Conservation (phyloP, 495 filamentous ascomycete genomes). For the Paragyromitra xinjiangensis region DNA sequence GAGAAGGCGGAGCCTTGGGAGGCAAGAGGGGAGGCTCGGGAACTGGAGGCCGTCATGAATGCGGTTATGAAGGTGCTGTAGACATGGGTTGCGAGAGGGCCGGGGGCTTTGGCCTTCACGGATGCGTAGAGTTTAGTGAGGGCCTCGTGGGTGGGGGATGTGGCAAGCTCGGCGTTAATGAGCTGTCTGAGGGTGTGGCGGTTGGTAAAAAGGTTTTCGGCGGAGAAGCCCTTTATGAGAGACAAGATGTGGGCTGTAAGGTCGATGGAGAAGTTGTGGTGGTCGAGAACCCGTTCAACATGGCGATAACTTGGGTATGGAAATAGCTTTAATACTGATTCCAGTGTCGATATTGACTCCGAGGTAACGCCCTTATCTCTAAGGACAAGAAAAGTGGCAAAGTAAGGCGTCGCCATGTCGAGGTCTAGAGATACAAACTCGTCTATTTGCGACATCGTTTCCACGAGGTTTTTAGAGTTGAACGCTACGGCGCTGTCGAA, state of each 20-base stretch:
- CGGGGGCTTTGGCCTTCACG: background rate
- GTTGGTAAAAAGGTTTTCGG: slow-evolving; percentile 37
- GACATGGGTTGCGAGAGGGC: slow-evolving; percentile 12
- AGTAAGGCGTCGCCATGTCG: slow-evolving; percentile 38
- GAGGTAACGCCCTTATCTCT: background rate
- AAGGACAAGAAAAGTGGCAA: slow-evolving; percentile 35
- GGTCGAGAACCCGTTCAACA: slow-evolving; percentile 25
- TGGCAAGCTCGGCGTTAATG: slow-evolving; percentile 22
- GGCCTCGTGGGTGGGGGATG: slow-evolving; percentile 14
- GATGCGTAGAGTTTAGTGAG: slow-evolving; percentile 35
- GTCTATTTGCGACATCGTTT: background rate
- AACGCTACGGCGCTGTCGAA: slow-evolving; percentile 43
- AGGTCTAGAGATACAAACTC: slow-evolving; percentile 31
- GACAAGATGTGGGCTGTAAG: slow-evolving; percentile 13
- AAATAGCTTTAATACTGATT: background rate
- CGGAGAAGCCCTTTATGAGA: slow-evolving; percentile 7
- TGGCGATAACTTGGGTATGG: slow-evolving; percentile 25
- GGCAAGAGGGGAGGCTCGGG: background rate
- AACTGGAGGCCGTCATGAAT: slow-evolving; percentile 28
- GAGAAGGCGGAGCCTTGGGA: slow-evolving; percentile 29
- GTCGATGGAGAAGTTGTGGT: slow-evolving; percentile 20
- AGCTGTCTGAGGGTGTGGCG: slow-evolving; percentile 18
- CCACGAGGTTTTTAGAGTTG: slow-evolving; percentile 9
- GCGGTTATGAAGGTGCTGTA: slow-evolving; percentile 48
- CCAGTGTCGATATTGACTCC: background rate